Conservation (phyloP, 1,139 yeast species). For the Sporopachydermia cereana region DNA sequence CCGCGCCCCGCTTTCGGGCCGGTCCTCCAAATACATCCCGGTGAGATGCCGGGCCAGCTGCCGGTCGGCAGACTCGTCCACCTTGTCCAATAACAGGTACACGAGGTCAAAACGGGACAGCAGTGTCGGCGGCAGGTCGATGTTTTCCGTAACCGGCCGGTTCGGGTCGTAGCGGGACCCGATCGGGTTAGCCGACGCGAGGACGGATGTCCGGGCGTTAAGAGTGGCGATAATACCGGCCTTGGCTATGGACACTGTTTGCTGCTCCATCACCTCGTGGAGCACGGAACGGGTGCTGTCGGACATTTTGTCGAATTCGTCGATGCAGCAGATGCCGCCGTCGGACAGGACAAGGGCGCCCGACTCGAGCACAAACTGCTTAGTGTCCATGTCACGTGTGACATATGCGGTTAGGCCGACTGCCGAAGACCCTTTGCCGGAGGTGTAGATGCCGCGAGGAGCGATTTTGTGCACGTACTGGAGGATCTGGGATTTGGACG, state of each 20-base stretch:
- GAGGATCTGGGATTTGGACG: conserved; percentile 87
- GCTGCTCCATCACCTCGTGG: conserved; percentile 99
- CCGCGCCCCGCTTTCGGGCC: conserved; percentile 58
- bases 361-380: conserved; percentile 83
- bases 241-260: conserved; percentile 93
- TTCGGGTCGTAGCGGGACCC: conserved; percentile 93
- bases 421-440: conserved; percentile 98
- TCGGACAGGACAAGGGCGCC: conserved; percentile 96
- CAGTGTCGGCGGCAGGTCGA: conserved; percentile 92
- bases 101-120: conserved; percentile 91
- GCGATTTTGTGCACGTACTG: conserved; percentile 96
- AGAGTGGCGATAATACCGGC: conserved; percentile 98
- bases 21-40: conserved; percentile 82
- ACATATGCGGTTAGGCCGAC: conserved; percentile 97
- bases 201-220: conserved; percentile 89
- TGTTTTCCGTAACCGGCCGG: conserved; percentile 86
- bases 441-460: conserved; percentile 94
- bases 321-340: conserved; percentile 98
- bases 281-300: conserved; percentile 89
- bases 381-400: conserved; percentile 88
- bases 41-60: conserved; percentile 86
- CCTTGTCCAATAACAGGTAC: conserved; percentile 82
- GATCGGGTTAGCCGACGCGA: conserved; percentile 96
- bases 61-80: conserved; percentile 76
- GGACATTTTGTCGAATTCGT: conserved; percentile 96